Evolutionary conservation across 305 asterid genomes (phyloP).

Genomic region (Fraxinus paxiana): DNA sequence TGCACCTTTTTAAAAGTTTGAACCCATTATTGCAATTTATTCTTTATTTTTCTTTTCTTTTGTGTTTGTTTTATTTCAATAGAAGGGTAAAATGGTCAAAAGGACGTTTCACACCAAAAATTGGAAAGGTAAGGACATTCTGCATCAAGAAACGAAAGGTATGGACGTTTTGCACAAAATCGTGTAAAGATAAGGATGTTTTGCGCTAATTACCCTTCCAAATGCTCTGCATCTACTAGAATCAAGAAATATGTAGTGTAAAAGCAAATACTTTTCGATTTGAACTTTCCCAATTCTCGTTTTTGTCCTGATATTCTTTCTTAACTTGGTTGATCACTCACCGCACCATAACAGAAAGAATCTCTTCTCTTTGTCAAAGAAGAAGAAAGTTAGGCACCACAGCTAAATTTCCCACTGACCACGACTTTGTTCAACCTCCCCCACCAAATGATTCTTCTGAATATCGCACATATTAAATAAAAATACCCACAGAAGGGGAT

Average conservation of each 20-base stretch:
- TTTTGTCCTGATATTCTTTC: not conserved
- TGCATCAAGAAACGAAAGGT: no score
- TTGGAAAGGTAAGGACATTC: no score
- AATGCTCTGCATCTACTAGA: no score
- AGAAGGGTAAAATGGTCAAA: no score
- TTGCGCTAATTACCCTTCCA: no score
- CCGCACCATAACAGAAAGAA: slow-evolving; percentile 27
- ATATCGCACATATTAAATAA: not conserved
- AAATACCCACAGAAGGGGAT: not conserved
- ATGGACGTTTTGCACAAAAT: no score
- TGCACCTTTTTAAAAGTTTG: no score
- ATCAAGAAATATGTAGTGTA: not conserved
- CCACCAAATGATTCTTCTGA: slow-evolving; percentile 22
- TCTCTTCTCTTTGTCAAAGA: slow-evolving; percentile 5
- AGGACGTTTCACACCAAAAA: no score
- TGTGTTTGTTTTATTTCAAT: no score
- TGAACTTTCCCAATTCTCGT: not conserved
- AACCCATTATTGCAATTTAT: no score
- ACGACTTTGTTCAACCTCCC: slow-evolving; percentile 22
- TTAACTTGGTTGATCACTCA: not conserved
- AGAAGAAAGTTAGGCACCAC: slow-evolving; percentile 5
- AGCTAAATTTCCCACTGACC: slow-evolving; percentile 29
- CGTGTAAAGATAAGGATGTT: no score
- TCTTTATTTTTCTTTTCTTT: no score
- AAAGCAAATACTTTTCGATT: not conserved